Percentiles rank a stretch among this genome's conserved stretches.
Conservation (phyloP, 139 green algal genomes). For the Chlorella sp. region DNA sequence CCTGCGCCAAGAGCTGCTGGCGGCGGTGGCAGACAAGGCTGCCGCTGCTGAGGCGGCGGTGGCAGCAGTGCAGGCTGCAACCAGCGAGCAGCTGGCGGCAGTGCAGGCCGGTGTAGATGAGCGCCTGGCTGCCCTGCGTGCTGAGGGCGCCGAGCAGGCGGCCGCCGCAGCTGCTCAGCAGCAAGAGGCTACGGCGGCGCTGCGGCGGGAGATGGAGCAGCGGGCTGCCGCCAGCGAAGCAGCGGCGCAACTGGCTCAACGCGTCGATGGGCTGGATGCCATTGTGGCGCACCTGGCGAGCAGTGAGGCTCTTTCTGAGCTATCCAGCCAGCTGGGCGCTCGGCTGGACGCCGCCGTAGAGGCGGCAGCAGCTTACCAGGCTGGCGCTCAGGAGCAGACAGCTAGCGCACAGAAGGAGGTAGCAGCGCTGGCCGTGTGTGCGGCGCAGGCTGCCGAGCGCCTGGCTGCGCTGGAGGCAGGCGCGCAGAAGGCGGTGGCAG, state of each 20-base stretch:
- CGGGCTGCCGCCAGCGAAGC: too few species aligned
- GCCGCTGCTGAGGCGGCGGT: not conserved
- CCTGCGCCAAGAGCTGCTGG: not conserved
- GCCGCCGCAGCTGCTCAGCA: not conserved
- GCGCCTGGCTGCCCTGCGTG: too few species aligned
- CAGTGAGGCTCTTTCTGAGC: not conserved
- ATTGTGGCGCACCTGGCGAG: not conserved
- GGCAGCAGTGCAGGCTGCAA: not conserved
- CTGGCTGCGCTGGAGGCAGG: constrained; percentile 2
- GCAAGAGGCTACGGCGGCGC: not conserved
- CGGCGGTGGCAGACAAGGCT: not conserved
- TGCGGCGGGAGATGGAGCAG: not conserved
- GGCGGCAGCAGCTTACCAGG: not conserved
- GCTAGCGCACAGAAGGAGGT: not conserved
- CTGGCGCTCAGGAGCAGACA: not conserved
- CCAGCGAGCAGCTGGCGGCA: not conserved
- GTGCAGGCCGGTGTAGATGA: not conserved
- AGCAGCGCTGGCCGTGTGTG: not conserved
- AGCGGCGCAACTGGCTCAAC: too few species aligned
- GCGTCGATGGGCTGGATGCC: too few species aligned
- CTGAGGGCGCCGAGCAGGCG: too few species aligned
- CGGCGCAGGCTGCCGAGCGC: not conserved
- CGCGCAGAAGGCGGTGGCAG: not conserved
- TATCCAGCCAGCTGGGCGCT: not conserved
- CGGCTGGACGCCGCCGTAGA: not conserved